Evolutionary conservation across 176 grass and related monocot species (phyloP), one percentile per base, ranked within the genome.

Genomic region (Typha latifolia): DNA sequence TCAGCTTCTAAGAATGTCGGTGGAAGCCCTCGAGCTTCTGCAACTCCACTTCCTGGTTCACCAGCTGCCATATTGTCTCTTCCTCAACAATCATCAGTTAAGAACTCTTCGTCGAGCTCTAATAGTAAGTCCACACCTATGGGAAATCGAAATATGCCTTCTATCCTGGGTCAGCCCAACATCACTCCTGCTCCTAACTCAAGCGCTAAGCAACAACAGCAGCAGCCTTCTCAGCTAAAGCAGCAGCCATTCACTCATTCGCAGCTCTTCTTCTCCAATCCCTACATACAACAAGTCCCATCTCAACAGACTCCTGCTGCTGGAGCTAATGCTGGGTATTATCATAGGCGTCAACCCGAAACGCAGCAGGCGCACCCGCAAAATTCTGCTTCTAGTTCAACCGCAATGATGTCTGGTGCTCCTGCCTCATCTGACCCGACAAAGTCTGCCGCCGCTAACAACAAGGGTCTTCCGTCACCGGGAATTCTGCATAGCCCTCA

Each of bases 121-220:
- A 83, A 67, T 69, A 78, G 67, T 51, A 93, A 87, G 84, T 69
- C 73, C 20, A 66, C 66, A 18, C 19, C 71, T 1, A 15, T 75
- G 8, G 80, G 75, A 62, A 82, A 85, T 75, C 84, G 81, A 72
- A 86, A 69, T 51, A 79, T 80, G 63, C 77, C 84, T 51, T 87
- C 94, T 1, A 93, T 99, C 64, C 84, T 93, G 55, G 89, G 89
- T 8, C 94, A 93, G 31, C 86, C 86, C 0, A 85, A 81, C 49
- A 67, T 82, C 3, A 51, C 69, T 11, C 62, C 82, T 49, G 77
- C 66, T 53, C 62, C 80, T 27, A 86, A 78, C 66, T 73, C 72
- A 0, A 78, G 73, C 47, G 76, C 76, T 49, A 99, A 93, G 62
- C 61, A 64, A 29, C 86, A 84, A 24, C 93, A 92, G 63, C 66